Evolutionary conservation across 176 grass and related monocot genomes (phyloP).

Genomic region (Rhynchospora breviuscula): DNA sequence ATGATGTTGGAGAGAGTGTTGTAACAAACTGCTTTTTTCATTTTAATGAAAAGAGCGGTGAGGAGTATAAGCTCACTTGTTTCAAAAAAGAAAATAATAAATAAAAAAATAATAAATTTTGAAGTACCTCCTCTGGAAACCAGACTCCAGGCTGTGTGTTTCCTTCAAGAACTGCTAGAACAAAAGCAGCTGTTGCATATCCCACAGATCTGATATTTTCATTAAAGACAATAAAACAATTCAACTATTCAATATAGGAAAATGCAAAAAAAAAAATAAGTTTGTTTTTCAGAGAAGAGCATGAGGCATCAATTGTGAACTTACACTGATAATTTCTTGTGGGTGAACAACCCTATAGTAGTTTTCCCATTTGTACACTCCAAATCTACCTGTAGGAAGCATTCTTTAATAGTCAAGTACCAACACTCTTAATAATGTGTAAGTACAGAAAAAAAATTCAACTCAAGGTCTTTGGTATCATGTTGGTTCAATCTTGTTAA

Average conservation of each 20-base stretch:
- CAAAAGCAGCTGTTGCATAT: slow-evolving; percentile 31
- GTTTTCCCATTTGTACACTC: slow-evolving; percentile 55
- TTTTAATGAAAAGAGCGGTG: too few species aligned
- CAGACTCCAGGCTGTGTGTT: slow-evolving; percentile 52
- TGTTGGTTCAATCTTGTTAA: background rate
- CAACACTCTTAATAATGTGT: background rate
- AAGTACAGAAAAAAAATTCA: background rate
- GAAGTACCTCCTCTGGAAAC: slow-evolving; percentile 55
- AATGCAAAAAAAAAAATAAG: background rate
- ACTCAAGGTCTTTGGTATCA: background rate
- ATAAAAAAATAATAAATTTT: background rate
- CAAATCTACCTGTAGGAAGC: slow-evolving; percentile 53
- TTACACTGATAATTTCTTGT: slow-evolving; percentile 60
- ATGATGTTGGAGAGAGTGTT: too few species aligned
- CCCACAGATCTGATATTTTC: slow-evolving; percentile 47
- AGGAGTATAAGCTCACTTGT: too few species aligned
- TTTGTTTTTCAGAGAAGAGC: background rate
- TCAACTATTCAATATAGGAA: background rate
- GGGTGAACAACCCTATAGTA: slow-evolving; percentile 59
- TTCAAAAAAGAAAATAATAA: too few species aligned
- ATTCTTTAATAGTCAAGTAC: background rate
- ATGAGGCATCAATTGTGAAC: slow-evolving; percentile 10
- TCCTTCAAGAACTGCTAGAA: slow-evolving; percentile 41
- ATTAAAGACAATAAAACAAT: background rate
- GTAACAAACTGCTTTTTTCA: too few species aligned